Evolutionary conservation across 2,329 filamentous ascomycete genomes (phyloP).

Genomic region (Fusarium euwallaceae): DNA sequence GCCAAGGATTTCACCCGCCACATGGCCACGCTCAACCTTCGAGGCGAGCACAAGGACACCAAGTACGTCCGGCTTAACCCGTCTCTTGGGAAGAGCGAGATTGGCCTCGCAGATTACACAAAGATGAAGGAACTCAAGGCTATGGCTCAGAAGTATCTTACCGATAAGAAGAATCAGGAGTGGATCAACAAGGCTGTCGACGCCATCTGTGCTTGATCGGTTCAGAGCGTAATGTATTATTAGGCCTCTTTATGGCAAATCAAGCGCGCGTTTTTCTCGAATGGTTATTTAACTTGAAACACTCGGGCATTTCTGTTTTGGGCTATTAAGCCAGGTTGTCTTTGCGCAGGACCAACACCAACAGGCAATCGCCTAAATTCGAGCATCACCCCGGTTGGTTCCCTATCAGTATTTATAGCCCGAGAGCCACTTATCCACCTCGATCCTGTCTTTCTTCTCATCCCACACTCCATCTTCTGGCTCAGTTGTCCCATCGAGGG

Average conservation of each 20-base stretch:
- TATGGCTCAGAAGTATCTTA: not conserved
- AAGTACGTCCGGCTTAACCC: slow-evolving; percentile 29
- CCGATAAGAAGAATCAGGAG: not conserved
- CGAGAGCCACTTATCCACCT: not conserved
- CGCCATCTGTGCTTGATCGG: not conserved
- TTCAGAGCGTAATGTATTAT: not conserved
- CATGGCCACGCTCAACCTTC: slow-evolving; percentile 7
- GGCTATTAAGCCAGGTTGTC: not conserved
- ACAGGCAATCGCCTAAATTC: not conserved
- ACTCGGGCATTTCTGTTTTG: not conserved
- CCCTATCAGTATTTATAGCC: not conserved
- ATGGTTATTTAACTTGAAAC: not conserved
- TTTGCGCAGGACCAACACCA: not conserved
- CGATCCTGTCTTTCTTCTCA: not conserved
- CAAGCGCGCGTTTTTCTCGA: not conserved
- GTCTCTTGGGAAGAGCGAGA: slow-evolving; percentile 7
- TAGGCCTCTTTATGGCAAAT: not conserved
- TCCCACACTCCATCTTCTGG: not conserved
- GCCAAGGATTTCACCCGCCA: slow-evolving; percentile 38
- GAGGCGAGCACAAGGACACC: slow-evolving; percentile 22
- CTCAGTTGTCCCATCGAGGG: too few relatives aligned
- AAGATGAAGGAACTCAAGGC: not conserved
- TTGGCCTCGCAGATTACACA: slow-evolving; percentile 32
- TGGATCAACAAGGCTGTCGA: not conserved
- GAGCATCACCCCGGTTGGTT: not conserved